phyloP scores from a whole-genome alignment of 2,329 filamentous ascomycete species.

The Ascochyta viciae-villosae region DNA sequence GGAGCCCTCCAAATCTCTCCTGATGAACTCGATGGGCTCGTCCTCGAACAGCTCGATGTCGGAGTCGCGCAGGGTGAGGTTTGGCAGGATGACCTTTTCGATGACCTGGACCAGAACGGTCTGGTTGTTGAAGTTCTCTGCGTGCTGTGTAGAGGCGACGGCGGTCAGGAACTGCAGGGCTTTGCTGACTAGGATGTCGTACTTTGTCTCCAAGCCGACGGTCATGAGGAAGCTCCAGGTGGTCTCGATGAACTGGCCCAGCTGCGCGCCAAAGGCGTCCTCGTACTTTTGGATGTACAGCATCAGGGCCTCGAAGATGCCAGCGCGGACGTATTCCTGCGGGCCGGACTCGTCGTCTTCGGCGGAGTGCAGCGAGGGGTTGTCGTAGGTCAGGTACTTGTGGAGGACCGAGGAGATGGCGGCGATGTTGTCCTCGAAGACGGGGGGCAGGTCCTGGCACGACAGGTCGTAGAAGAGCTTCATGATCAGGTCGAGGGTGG shows the following conservation, averaged over 20 bases:
- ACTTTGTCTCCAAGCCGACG: constrained; percentile 86
- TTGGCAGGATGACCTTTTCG: constrained; percentile 94
- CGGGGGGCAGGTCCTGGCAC: constrained; percentile 93
- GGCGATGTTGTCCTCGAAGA: constrained; percentile 87
- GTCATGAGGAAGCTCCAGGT: constrained; percentile 91
- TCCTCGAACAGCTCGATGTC: constrained; percentile 97
- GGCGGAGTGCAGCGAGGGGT: constrained; percentile 79
- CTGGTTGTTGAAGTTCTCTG: constrained; percentile 83
- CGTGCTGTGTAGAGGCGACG: constrained; percentile 79
- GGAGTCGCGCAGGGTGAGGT: constrained; percentile 88
- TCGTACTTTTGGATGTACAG: constrained; percentile 95
- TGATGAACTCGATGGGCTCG: constrained; percentile 97
- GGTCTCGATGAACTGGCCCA: constrained; percentile 84
- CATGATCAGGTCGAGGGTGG: constrained; percentile 84
- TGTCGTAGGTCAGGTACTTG: constrained; percentile 92
- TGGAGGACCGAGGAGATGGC: constrained; percentile 81
- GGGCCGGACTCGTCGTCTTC: constrained; percentile 89
- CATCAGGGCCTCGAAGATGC: constrained; percentile 89
- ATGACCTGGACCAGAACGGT: constrained; percentile 83
- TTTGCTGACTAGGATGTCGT: constrained; percentile 92
- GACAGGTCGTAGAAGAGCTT: constrained; percentile 96
- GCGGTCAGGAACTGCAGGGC: constrained; percentile 94
- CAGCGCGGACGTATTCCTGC: constrained; percentile 86
- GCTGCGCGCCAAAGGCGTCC: constrained; percentile 84
- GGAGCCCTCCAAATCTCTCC: constrained; percentile 91